Percentiles rank a stretch among this genome's conserved stretches.
phyloP scores from a whole-genome alignment of 1,284 basidiomycete genomes.

The Cryptococcus jaspeensis region DNA sequence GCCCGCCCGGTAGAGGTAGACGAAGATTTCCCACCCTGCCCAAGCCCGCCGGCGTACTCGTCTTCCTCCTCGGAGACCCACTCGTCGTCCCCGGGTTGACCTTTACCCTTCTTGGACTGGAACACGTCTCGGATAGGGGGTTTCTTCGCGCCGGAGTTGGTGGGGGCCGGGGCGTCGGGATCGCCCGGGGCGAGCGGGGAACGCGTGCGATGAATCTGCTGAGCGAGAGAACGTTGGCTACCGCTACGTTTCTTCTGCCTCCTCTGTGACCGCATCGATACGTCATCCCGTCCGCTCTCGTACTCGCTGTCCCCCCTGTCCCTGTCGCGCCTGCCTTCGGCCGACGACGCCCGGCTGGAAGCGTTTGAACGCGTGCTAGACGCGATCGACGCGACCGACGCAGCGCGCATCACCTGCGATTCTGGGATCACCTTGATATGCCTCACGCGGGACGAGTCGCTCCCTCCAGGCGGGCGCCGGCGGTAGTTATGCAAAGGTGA shows the following conservation, averaged over 20 bases:
- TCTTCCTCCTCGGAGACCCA: constrained; percentile 54
- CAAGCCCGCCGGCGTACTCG: constrained; percentile 49
- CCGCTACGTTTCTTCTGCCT: constrained; percentile 18
- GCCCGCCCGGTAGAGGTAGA: neutral
- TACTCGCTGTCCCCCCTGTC: constrained; percentile 22
- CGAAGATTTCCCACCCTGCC: constrained; percentile 29
- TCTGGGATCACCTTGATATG: constrained; percentile 47
- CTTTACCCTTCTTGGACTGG: constrained; percentile 34
- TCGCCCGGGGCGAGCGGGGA: constrained; percentile 16
- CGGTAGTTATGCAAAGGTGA: constrained; percentile 48
- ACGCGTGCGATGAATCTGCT: constrained; percentile 30
- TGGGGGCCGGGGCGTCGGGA: neutral
- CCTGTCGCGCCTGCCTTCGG: constrained; percentile 17
- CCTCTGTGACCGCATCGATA: constrained; percentile 23
- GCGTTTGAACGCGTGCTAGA: constrained; percentile 32
- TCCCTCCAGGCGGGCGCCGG: constrained; percentile 39
- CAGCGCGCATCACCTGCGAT: constrained; percentile 31
- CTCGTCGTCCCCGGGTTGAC: constrained; percentile 36
- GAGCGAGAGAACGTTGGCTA: constrained; percentile 24
- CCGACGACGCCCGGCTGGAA: constrained; percentile 34
- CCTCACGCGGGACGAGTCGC: constrained; percentile 36
- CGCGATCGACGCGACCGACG: constrained; percentile 30
- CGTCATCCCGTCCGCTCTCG: constrained; percentile 35
- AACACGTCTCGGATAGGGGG: constrained; percentile 53
- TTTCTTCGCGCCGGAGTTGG: constrained; percentile 12